Conservation (phyloP, 139 green algal species). For the Zygnema cylindricum region DNA sequence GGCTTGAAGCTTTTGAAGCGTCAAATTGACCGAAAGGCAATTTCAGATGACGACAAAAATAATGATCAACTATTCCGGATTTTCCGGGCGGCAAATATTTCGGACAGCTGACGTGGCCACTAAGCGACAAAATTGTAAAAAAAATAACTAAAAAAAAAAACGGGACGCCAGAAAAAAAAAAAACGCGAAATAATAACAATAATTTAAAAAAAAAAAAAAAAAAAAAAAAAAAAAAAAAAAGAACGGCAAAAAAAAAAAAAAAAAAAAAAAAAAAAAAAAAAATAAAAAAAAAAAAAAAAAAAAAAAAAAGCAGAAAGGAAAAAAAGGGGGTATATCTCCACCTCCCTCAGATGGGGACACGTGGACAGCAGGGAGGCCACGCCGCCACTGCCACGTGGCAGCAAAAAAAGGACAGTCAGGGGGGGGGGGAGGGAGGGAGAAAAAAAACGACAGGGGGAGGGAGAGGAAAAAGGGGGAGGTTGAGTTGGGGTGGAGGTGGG, state of each 20-base stretch:
- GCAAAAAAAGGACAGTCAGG: neutral
- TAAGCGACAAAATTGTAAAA: no score
- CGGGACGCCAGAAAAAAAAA: no score
- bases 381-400: constrained; percentile 2
- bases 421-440: neutral
- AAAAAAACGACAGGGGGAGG: neutral
- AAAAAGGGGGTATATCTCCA: neutral
- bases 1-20: no score
- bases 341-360: neutral
- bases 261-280: neutral
- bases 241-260: neutral
- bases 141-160: no score
- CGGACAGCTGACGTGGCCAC: no score
- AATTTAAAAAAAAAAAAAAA: neutral
- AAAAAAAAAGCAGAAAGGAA: neutral
- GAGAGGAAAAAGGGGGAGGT: neutral
- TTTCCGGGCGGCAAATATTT: no score
- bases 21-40: no score
- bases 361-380: neutral
- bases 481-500: neutral
- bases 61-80: no score
- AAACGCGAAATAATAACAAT: neutral
- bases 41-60: no score
- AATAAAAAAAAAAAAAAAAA: neutral
- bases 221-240: neutral